Evolutionary conservation across 768 basidiomycete species (phyloP).

Genomic region (Hypholoma sublateritium): DNA sequence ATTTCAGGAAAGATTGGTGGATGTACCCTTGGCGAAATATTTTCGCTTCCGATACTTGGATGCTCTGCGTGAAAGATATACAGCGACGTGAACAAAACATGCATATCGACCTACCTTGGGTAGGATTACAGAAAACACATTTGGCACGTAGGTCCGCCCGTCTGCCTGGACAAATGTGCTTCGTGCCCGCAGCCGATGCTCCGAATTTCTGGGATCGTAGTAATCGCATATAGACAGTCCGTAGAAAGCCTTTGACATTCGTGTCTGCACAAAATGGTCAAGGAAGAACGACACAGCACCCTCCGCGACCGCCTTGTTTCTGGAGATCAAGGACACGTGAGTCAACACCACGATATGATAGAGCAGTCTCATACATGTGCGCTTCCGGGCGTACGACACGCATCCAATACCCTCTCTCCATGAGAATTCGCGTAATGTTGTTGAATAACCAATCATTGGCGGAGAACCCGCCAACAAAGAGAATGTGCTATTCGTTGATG

Average conservation of each 20-base stretch:
- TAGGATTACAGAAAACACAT: constrained; percentile 37
- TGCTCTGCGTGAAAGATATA: background rate
- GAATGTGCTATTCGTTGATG: constrained; percentile 4
- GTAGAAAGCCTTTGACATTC: constrained; percentile 19
- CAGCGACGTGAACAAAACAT: background rate
- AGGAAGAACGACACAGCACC: constrained; percentile 23
- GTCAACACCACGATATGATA: background rate
- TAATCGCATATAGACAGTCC: constrained; percentile 1
- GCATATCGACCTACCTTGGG: constrained; percentile 24
- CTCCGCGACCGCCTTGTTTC: constrained; percentile 22
- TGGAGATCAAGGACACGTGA: background rate
- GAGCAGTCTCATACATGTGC: constrained; percentile 12
- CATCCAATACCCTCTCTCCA: constrained; percentile 11
- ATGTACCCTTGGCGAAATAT: background rate
- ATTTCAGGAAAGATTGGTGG: no score
- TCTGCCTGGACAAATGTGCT: constrained; percentile 26
- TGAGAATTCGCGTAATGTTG: constrained; percentile 35
- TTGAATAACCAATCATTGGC: constrained; percentile 54
- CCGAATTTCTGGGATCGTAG: constrained; percentile 26
- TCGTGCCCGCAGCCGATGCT: constrained; percentile 36
- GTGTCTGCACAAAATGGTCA: constrained; percentile 22
- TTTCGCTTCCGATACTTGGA: background rate
- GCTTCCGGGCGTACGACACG: constrained; percentile 45
- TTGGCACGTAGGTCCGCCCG: constrained; percentile 31
- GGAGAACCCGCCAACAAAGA: constrained; percentile 54